phyloP scores from a whole-genome alignment of 2,329 filamentous ascomycete genomes.

The Fusarium sp. region DNA sequence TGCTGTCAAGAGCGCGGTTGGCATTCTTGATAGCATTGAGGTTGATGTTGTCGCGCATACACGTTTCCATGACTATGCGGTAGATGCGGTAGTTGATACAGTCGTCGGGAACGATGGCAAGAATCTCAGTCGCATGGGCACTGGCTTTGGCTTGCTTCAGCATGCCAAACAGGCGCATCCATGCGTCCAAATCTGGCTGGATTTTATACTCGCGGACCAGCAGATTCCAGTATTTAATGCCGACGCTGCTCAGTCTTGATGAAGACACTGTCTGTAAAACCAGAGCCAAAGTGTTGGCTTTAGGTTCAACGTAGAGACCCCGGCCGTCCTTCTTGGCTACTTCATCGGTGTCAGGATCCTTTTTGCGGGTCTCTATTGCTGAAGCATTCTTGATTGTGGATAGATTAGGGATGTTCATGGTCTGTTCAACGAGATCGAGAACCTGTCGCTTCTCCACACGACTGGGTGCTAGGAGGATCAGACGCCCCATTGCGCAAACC shows the following conservation, averaged over 20 bases:
- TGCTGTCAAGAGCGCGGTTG: conserved; percentile 69
- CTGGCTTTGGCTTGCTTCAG: conserved; percentile 74
- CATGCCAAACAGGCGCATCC: conserved; percentile 72
- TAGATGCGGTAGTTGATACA: conserved; percentile 64
- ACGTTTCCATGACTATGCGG: conserved; percentile 76
- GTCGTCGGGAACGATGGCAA: conserved; percentile 62
- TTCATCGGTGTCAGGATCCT: conserved; percentile 6
- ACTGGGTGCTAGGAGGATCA: conserved; percentile 73
- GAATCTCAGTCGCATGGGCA: conserved; percentile 64
- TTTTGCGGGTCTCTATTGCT: conserved; percentile 9
- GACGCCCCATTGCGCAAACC: conserved; percentile 80
- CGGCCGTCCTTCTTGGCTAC: conserved; percentile 24
- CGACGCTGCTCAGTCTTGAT: conserved; percentile 67
- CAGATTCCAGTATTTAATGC: conserved; percentile 79
- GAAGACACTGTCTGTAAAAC: conserved; percentile 71
- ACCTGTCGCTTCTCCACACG: conserved; percentile 73
- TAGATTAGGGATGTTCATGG: conserved; percentile 75
- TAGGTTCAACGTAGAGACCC: conserved; percentile 54
- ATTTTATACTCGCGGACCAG: conserved; percentile 71
- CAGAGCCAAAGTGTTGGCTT: conserved; percentile 71
- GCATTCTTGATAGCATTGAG: conserved; percentile 72
- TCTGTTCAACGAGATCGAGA: conserved; percentile 79
- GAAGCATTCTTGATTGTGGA: conserved; percentile 44
- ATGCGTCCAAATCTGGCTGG: conserved; percentile 76
- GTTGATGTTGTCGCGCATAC: conserved; percentile 80